Evolutionary conservation across 331 rosid species (phyloP), one percentile per base, ranked within the genome.

Genomic region (Erythrophleum ivorense): DNA sequence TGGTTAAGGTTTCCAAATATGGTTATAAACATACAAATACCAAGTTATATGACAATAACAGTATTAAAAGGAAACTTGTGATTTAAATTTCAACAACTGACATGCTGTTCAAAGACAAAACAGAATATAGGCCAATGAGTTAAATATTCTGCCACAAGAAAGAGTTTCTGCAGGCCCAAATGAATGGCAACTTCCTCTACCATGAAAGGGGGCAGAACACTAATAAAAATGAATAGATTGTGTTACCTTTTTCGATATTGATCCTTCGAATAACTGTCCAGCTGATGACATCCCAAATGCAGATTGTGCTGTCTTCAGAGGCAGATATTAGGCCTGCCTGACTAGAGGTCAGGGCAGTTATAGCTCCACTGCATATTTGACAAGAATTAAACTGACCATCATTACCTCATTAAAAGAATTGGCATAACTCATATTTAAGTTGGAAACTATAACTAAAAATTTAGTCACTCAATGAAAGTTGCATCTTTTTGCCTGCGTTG

Each of bases 251-350:
- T 8, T 80, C 79, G 57, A 89, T 88, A 82, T 81, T 65, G 34
- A 90, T 85, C 73, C 73, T 86, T 81, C 52, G 67, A 66, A 84
- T 81, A 81, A 90, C 76, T 75, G 60, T 38, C 85, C 62, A 24
- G 49, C 16, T 80, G 48, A 65, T 65, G 71, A 82, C 85, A 80
- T 94, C 87, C 98, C 98, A 90, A 1, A 87, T 48, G 84, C 88
- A 88, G 38, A 94, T 83, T 24, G 91, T 85, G 83, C 91, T 54
- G 45, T 94, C 97, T 82, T 89, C 91, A 7, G 95, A 88, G 46
- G 94, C 88, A 16, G 97, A 94, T 53, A 91, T 73, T 67, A 94
- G 78, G 80, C 86, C 72, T 16, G 79, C 52, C n/a, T 70, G 84
- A 75, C 87, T 71, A 66, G 84, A 83, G 48, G 89, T 78, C 80